phyloP scores from a whole-genome alignment of 257 asterid genomes.

The Nicotiana otophora region DNA sequence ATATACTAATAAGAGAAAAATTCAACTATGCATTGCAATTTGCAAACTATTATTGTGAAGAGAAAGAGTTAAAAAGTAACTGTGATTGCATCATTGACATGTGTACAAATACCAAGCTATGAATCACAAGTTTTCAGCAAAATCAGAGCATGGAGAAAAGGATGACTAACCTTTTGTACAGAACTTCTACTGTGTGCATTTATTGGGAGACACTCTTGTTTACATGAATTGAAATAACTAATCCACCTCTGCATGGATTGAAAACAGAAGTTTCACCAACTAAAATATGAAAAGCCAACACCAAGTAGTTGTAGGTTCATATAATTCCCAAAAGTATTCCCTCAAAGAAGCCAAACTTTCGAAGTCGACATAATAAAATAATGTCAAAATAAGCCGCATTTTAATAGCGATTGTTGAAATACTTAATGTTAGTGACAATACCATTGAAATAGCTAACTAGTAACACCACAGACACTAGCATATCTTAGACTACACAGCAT shows the following conservation, averaged over 20 bases:
- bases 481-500: neutral
- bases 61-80: neutral
- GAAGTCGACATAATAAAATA: neutral
- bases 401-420: neutral
- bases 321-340: neutral
- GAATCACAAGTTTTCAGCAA: neutral
- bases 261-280: neutral
- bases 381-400: neutral
- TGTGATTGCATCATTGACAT: neutral
- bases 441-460: neutral
- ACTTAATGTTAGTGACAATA: neutral
- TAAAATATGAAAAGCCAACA: neutral
- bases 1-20: neutral
- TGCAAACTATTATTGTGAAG: neutral
- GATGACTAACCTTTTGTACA: slow-evolving; percentile 64
- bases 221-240: slow-evolving; percentile 51
- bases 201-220: slow-evolving; percentile 79
- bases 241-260: slow-evolving; percentile 64
- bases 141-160: neutral
- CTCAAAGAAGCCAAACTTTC: neutral
- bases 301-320: neutral
- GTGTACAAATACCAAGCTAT: neutral
- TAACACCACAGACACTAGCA: too few species aligned
- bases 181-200: slow-evolving; percentile 90
- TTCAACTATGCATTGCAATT: neutral